These are phyloP conservation scores for Mycosarcoma mackinlayi DNA, from an alignment of 1,284 basidiomycete genomes.

Conservation along the genomic window DNA sequence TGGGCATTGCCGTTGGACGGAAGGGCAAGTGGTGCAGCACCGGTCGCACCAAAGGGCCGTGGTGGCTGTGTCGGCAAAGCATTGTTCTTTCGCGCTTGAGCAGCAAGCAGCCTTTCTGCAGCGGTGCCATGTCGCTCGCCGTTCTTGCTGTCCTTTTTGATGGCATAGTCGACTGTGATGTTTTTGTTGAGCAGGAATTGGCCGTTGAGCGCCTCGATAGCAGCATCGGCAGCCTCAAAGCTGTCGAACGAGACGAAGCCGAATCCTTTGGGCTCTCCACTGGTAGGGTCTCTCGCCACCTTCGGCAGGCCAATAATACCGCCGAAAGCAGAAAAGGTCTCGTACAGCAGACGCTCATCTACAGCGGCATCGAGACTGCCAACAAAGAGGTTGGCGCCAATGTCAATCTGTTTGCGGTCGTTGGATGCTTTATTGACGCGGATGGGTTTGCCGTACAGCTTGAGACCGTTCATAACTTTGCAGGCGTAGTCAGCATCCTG, in stretches of 20 bases:
- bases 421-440: constrained; percentile 95
- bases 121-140: constrained; percentile 92
- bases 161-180: constrained; percentile 94
- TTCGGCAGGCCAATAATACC: constrained; percentile 93
- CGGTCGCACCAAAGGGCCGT: constrained; percentile 10
- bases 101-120: constrained; percentile 91
- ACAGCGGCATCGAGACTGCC: constrained; percentile 93
- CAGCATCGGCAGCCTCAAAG: constrained; percentile 95
- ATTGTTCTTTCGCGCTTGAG: constrained; percentile 94
- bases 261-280: constrained; percentile 90
- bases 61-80: constrained; percentile 74
- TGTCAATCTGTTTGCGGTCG: constrained; percentile 96
- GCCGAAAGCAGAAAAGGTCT: constrained; percentile 95
- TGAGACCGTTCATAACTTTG: constrained; percentile 99
- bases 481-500: constrained; percentile 98
- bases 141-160: constrained; percentile 99
- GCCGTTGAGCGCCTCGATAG: constrained; percentile 93
- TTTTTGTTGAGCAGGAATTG: constrained; percentile 99
- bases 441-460: constrained; percentile 97
- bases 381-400: constrained; percentile 96
- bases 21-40: neutral
- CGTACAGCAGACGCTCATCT: constrained; percentile 90
- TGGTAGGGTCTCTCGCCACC: constrained; percentile 86
- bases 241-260: constrained; percentile 97
- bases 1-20: constrained; percentile 7